Conservation (phyloP, 768 basidiomycete genomes). For the Clitopilus hobsonii region DNA sequence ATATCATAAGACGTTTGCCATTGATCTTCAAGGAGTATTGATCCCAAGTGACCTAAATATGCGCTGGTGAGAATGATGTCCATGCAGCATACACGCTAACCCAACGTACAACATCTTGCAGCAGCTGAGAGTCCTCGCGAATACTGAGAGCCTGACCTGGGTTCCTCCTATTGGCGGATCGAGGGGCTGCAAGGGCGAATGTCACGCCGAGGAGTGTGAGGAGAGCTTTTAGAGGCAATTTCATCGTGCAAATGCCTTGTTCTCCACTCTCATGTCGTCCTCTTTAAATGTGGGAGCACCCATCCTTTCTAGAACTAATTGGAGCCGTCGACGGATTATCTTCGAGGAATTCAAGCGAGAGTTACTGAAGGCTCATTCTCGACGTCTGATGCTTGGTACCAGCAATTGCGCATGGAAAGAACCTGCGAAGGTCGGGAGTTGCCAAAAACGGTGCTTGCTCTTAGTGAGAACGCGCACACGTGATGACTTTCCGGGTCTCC, state of each 20-base stretch:
- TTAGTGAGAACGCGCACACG: constrained; percentile 3
- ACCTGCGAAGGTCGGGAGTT: constrained; percentile 2
- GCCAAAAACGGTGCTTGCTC: not conserved
- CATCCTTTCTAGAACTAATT: not conserved
- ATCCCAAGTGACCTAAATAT: constrained; percentile 37
- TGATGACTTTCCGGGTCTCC: not conserved
- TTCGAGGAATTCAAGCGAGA: constrained; percentile 6
- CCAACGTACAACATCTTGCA: constrained; percentile 27
- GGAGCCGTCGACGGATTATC: constrained; percentile 6
- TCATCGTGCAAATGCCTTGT: constrained; percentile 15
- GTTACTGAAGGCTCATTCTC: not conserved
- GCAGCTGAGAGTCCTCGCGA: constrained; percentile 1
- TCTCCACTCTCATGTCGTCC: constrained; percentile 2
- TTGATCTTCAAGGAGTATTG: constrained; percentile 38
- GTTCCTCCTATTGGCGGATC: not conserved
- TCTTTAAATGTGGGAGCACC: constrained; percentile 5
- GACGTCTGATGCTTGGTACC: not conserved
- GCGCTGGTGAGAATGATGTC: not conserved
- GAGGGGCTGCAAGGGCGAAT: constrained; percentile 14
- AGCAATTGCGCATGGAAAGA: not conserved
- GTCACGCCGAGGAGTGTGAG: constrained; percentile 18
- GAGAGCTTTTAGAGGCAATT: constrained; percentile 12
- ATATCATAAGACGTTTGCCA: constrained; percentile 34
- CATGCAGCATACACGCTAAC: not conserved
- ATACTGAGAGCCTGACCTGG: constrained; percentile 6